Percentiles rank a stretch among this genome's conserved stretches.
These are phyloP conservation scores for Neurospora sp. DNA, from an alignment of 495 filamentous ascomycete species.

Conservation along the genomic window DNA sequence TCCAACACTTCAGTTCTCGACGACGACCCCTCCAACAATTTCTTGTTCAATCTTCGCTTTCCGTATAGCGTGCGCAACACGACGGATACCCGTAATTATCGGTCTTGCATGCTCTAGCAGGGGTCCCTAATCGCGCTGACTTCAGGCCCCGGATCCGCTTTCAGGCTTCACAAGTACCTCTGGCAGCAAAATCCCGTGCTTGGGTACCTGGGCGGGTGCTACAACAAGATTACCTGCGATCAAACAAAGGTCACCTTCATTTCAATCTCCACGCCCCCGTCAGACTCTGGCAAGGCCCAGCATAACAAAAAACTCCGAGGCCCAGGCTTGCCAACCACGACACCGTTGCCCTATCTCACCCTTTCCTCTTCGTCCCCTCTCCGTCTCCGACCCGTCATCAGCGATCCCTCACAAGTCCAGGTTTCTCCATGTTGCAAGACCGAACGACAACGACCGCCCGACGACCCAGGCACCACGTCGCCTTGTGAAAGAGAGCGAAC, in stretches of 20 bases:
- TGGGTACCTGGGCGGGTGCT: not conserved
- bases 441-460: not conserved
- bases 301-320: not conserved
- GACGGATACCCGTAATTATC: not conserved
- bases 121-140: not conserved
- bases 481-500: not conserved
- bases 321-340: not conserved
- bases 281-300: not conserved
- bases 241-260: constrained; percentile 1
- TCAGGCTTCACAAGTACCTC: not conserved
- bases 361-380: not conserved
- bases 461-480: not conserved
- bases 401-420: not conserved
- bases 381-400: not conserved
- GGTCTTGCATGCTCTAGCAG: not conserved
- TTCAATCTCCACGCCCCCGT: not conserved
- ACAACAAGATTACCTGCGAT: not conserved
- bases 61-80: not conserved
- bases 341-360: not conserved
- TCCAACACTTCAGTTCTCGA: not conserved
- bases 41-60: not conserved
- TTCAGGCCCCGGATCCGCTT: not conserved
- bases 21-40: not conserved
- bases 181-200: not conserved
- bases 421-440: not conserved